Conservation (phyloP, 83 land plant genomes). For the Picea abies region DNA sequence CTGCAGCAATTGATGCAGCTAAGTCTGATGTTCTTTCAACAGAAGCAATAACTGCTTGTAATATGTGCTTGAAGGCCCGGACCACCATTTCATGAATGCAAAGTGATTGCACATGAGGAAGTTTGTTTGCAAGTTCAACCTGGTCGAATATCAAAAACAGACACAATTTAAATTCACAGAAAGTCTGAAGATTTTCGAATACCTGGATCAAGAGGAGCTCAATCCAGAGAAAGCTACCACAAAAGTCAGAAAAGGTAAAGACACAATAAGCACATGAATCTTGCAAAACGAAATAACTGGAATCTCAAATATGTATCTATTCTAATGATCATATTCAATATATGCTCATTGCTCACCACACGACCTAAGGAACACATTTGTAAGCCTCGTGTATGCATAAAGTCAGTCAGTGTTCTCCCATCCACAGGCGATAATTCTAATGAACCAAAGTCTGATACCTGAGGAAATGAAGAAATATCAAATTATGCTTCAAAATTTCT, state of each 20-base stretch:
- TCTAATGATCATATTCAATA: neutral
- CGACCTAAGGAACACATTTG: slow-evolving; percentile 91
- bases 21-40: slow-evolving; percentile 43
- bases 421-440: slow-evolving; percentile 98
- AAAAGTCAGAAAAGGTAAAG: neutral
- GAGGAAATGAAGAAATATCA: slow-evolving; percentile 11
- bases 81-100: slow-evolving; percentile 98
- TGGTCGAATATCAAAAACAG: slow-evolving; percentile 17
- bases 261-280: neutral
- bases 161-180: neutral
- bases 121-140: slow-evolving; percentile 96
- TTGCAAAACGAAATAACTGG: neutral
- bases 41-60: slow-evolving; percentile 79
- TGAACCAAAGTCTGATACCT: slow-evolving; percentile 98
- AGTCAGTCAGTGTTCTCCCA: slow-evolving; percentile 97
- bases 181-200: slow-evolving; percentile 8
- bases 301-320: neutral
- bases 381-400: slow-evolving; percentile 97
- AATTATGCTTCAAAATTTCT: neutral
- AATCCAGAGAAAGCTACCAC: neutral
- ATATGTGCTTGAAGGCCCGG: slow-evolving; percentile 87
- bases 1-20: slow-evolving; percentile 68
- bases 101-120: slow-evolving; percentile 94
- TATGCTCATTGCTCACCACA: slow-evolving; percentile 85
- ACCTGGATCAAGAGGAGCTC: neutral